Base-by-base conservation (phyloP, 768 basidiomycete genomes). In the Leccinum subtestaceum region DNA sequence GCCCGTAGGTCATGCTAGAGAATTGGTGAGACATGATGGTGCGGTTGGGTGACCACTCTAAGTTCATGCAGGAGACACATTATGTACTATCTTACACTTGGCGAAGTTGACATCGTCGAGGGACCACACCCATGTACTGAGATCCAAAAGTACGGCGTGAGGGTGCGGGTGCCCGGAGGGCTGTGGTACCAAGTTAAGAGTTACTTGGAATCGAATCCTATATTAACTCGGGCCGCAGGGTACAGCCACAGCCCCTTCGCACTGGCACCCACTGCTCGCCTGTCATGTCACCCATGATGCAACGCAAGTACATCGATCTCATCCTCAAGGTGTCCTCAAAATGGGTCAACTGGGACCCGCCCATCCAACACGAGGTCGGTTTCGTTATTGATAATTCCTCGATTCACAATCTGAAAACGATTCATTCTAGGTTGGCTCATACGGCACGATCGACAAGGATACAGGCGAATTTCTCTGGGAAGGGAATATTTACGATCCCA, bases 341-440 rank as follows among this genome's bases (percentile, higher is more conserved):
- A 59, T 76, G 70, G 72, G 72, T 73, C 25, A 77, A 70, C 46
- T 76, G 76, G 75, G 73, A 77, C 45, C 74, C 75, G 0, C 68
- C 67, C 9, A 62, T 62, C 32, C 55, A 55, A 25, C 61, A 74
- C 52, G 52, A 60, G 54, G 74, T 73, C 43, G 27, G 68, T 62
- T 19, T 55, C 48, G 13, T 43, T 31, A 0, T n/a, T 4, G 3
- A 40, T 3, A 36, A 51, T 5, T 23, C 19, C 4, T 34, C 19
- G 29, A 48, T 51, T 38, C 12, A 5, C 23, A 29, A 2, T 31
- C 38, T 59, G 19, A 65, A 31, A 47, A 3, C 2, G 8, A 13
- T 17, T 8, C 21, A 1, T 2, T 51, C 23, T 46, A 76, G 76
- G 73, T 76, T 12, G 75, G 75, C 27, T 55, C 72, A n/a, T 77